These are phyloP conservation scores for Metarhizium brunneum DNA, from an alignment of 2,329 filamentous ascomycete species.

Conservation along the genomic window DNA sequence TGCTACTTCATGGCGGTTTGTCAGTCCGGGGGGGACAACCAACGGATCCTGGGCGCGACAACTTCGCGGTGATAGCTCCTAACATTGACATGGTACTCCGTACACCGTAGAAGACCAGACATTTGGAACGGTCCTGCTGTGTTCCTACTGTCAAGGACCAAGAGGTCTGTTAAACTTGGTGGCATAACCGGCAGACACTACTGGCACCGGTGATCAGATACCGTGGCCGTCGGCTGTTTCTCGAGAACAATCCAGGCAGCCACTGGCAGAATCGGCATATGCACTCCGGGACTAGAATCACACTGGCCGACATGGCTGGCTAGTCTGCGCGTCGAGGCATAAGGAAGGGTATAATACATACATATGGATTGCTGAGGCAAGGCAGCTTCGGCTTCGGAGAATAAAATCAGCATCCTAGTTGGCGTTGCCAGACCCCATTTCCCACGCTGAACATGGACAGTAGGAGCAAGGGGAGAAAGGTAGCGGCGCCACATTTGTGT, in stretches of 20 bases:
- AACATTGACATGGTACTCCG: no score
- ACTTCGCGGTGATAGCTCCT: no score
- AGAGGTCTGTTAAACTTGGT: neutral
- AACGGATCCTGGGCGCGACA: no score
- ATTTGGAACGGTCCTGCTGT: no score
- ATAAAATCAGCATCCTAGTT: conserved; percentile 2
- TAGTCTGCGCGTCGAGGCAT: neutral
- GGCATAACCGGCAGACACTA: neutral
- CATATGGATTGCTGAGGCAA: neutral
- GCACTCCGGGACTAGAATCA: neutral
- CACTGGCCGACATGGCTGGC: neutral
- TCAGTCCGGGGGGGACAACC: no score
- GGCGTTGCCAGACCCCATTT: neutral
- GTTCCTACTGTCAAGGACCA: neutral
- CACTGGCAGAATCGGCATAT: neutral
- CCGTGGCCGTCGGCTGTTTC: neutral
- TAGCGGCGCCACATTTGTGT: neutral
- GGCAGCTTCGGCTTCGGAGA: conserved; percentile 1
- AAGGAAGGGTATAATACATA: neutral
- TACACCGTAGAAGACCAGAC: no score
- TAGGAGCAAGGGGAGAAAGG: neutral
- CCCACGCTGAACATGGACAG: neutral
- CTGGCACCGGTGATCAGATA: neutral
- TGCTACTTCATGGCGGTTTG: neutral
- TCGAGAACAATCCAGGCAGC: neutral